phyloP scores from a whole-genome alignment of 352 stramenopile genomes.

The Plasmopara muralis region DNA sequence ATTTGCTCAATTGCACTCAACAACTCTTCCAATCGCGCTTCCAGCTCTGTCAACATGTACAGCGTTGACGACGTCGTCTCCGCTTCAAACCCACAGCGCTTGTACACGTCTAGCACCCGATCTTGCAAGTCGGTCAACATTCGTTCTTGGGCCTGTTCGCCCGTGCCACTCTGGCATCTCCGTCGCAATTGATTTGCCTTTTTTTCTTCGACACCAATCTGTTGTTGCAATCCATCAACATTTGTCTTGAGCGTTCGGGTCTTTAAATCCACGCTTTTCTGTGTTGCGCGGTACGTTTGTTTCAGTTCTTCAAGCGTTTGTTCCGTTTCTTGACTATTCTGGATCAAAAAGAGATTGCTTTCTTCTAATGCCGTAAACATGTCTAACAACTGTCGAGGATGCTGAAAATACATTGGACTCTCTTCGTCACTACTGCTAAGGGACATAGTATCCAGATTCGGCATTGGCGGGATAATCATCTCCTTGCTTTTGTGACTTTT shows the following conservation, averaged over 20 bases:
- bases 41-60: conserved; percentile 92
- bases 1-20: conserved; percentile 89
- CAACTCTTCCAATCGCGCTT: conserved; percentile 87
- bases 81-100: conserved; percentile 89
- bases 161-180: conserved; percentile 57
- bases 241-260: conserved; percentile 80
- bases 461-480: conserved; percentile 46
- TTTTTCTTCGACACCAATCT: conserved; percentile 81
- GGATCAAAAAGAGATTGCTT: conserved; percentile 94
- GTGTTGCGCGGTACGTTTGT: conserved; percentile 87
- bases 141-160: conserved; percentile 84
- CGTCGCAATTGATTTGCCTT: conserved; percentile 74
- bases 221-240: conserved; percentile 85
- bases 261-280: conserved; percentile 86
- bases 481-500: conserved; percentile 40
- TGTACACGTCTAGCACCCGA: conserved; percentile 87
- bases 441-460: conserved; percentile 56
- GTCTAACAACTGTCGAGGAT: conserved; percentile 89
- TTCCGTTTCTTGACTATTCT: conserved; percentile 94
- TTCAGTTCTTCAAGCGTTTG: conserved; percentile 93
- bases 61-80: conserved; percentile 88
- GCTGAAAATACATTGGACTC: conserved; percentile 93
- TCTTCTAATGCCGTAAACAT: conserved; percentile 92
- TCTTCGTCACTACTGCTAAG: conserved; percentile 85
- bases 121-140: conserved; percentile 88